Conservation (phyloP, 257 asterid genomes). For the Knoxia roxburghii region DNA sequence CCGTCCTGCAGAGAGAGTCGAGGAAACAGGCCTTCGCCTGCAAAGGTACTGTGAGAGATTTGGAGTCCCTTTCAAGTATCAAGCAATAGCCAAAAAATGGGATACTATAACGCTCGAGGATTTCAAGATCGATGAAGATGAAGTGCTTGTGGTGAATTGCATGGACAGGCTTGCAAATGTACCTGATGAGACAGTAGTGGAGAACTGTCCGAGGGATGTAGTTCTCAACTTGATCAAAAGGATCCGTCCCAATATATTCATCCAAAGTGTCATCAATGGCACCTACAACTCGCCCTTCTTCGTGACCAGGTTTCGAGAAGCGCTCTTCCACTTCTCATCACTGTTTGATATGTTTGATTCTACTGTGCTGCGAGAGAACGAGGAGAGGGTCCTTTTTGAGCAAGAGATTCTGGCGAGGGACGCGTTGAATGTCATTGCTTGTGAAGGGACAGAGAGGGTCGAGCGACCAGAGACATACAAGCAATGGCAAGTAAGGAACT, state of each 20-base stretch:
- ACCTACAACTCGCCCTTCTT: constrained; percentile 37
- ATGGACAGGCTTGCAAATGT: constrained; percentile 34
- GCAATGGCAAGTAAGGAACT: constrained; percentile 38
- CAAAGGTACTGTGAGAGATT: constrained; percentile 27
- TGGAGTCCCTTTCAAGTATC: constrained; percentile 30
- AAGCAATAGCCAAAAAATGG: constrained; percentile 37
- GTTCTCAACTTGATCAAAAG: constrained; percentile 31
- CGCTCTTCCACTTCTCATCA: constrained; percentile 36
- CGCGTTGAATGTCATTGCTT: constrained; percentile 35
- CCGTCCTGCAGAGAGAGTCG: constrained; percentile 37
- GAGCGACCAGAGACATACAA: constrained; percentile 40
- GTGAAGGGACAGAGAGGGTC: constrained; percentile 38
- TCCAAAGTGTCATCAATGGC: constrained; percentile 31
- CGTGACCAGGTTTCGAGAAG: constrained; percentile 33
- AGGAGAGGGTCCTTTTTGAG: constrained; percentile 26
- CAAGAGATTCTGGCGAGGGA: constrained; percentile 28
- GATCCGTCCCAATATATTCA: constrained; percentile 27
- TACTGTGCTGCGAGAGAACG: constrained; percentile 21
- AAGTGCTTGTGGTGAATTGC: constrained; percentile 32
- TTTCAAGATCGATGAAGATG: constrained; percentile 20
- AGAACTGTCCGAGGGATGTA: constrained; percentile 31
- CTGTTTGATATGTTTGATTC: constrained; percentile 30
- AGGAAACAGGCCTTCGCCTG: constrained; percentile 35
- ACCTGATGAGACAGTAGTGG: constrained; percentile 37
- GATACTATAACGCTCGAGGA: constrained; percentile 32